Evolutionary conservation across 768 basidiomycete species (phyloP), one percentile per base, ranked within the genome.

Genomic region (Fomitopsis pulvina): DNA sequence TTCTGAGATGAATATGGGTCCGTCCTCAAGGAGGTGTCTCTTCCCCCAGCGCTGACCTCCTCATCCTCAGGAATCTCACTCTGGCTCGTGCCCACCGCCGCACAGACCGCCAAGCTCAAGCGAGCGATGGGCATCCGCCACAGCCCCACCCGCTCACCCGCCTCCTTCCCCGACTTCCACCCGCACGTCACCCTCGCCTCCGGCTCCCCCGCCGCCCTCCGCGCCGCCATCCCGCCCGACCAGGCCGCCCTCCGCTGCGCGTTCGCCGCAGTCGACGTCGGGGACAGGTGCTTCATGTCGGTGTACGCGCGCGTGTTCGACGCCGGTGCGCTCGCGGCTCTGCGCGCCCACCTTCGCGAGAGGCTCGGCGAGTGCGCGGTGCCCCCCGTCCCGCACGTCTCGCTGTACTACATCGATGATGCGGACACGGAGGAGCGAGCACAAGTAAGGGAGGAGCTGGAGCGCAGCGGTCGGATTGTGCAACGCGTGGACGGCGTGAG

Each of bases 161-260:
- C 81, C 0, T 69, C 68, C 21, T 89, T 81, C 60, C 83, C 85
- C 1, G 50, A 57, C 21, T 81, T 88, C 63, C 60, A 75, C 30
- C 85, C 86, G 4, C 87, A 91, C 63, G 74, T 89, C 59, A 90
- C 88, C 0, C 77, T 91, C 39, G 57, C 77, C 63, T 51, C 73
- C 64, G 39, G 70, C 67, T 54, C 77, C 65, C 37, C 59, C 55
- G 55, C 66, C 16, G 52, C 63, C 12, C 67, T 81, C 25, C 65
- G 72, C 3, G 57, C 66, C 1, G 66, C 75, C 5, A 54, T 82
- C 16, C 71, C 76, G 7, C 10, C 53, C 6, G 52, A 53, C 11
- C 66, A 71, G 22, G 53, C 50, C 4, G 57, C 66, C 7, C 53
- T 86, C 28, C 58, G 60, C 14, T 65, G 78, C 56, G 52, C 64